phyloP scores from a whole-genome alignment of 805 yeast species.

The Tetrapisispora fleetii region DNA sequence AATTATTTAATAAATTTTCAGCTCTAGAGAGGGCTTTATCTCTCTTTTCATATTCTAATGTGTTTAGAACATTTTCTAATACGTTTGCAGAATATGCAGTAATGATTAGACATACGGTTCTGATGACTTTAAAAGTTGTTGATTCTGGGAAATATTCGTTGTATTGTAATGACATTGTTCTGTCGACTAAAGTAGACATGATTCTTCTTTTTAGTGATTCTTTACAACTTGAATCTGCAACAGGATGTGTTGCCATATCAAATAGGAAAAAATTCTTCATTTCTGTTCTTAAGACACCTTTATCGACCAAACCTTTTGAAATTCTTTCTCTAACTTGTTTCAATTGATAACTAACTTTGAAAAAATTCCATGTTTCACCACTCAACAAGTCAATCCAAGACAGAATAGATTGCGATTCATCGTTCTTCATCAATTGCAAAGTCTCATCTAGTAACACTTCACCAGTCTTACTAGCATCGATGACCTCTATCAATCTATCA shows the following conservation, averaged over 20 bases:
- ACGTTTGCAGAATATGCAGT: slow-evolving; percentile 96
- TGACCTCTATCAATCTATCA: slow-evolving; percentile 80
- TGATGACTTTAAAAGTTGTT: slow-evolving; percentile 57
- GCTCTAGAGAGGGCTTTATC: slow-evolving; percentile 90
- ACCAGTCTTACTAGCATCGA: slow-evolving; percentile 82
- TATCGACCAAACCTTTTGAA: slow-evolving; percentile 94
- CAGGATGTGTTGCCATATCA: slow-evolving; percentile 98
- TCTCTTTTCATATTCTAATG: slow-evolving; percentile 74
- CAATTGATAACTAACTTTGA: slow-evolving; percentile 89
- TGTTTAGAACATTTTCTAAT: slow-evolving; percentile 73
- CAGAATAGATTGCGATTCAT: slow-evolving; percentile 69
- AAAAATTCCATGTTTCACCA: slow-evolving; percentile 95
- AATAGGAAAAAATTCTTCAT: slow-evolving; percentile 87
- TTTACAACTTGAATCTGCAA: slow-evolving; percentile 77
- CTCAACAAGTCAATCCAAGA: slow-evolving; percentile 90
- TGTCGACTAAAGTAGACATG: slow-evolving; percentile 55
- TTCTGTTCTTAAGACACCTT: slow-evolving; percentile 92
- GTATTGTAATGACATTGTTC: slow-evolving; percentile 52
- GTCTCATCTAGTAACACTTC: slow-evolving; percentile 94
- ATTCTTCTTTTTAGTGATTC: slow-evolving; percentile 70
- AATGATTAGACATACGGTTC: slow-evolving; percentile 74
- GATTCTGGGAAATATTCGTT: slow-evolving; percentile 60
- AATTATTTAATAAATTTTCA: slow-evolving; percentile 80
- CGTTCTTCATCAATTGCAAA: slow-evolving; percentile 75
- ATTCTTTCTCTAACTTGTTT: slow-evolving; percentile 95